Percentiles rank a stretch among this genome's conserved stretches.
phyloP scores from a whole-genome alignment of 228 moss, liverwort and hornwort genomes.

The Sphagnum fallax region DNA sequence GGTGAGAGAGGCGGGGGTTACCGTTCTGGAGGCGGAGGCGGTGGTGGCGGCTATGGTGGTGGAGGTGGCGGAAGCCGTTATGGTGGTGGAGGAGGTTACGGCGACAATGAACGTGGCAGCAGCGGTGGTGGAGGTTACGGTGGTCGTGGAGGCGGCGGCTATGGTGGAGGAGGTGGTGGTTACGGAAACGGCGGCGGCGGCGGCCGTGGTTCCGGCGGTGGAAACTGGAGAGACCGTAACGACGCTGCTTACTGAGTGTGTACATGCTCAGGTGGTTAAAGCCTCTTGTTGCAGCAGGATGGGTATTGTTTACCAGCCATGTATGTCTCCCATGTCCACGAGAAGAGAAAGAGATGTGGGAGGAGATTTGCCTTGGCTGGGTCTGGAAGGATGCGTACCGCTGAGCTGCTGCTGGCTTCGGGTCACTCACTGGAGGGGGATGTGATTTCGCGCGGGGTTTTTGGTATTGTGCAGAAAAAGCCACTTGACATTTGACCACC shows the following conservation, averaged over 20 bases:
- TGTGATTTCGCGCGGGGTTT: background rate
- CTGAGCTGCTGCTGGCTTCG: too few species aligned
- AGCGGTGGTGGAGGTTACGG: background rate
- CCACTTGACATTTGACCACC: constrained; percentile 15
- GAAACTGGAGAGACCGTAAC: constrained; percentile 34
- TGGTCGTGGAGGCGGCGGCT: constrained; percentile 15
- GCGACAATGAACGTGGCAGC: too few species aligned
- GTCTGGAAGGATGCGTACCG: background rate
- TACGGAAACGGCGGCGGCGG: constrained; percentile 15
- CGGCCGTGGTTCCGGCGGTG: constrained; percentile 10
- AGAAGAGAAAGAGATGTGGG: background rate
- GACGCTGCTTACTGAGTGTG: constrained; percentile 6
- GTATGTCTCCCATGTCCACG: too few species aligned
- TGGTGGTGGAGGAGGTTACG: constrained; percentile 18
- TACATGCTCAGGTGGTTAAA: constrained; percentile 19
- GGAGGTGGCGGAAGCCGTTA: background rate
- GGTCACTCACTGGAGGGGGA: constrained; percentile 7
- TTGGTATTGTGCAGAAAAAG: constrained; percentile 2
- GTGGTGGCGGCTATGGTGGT: constrained; percentile 11
- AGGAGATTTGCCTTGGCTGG: too few species aligned
- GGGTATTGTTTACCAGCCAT: too few species aligned
- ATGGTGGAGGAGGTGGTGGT: constrained; percentile 2
- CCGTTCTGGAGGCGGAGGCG: constrained; percentile 14
- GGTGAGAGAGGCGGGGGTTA: constrained; percentile 8
- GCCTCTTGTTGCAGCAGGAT: constrained; percentile 30